Percentiles rank a stretch among this genome's conserved stretches.
These are phyloP conservation scores for Phascolomyces articulosus DNA, from an alignment of 371 early-diverging fungal genomes.

Conservation along the genomic window DNA sequence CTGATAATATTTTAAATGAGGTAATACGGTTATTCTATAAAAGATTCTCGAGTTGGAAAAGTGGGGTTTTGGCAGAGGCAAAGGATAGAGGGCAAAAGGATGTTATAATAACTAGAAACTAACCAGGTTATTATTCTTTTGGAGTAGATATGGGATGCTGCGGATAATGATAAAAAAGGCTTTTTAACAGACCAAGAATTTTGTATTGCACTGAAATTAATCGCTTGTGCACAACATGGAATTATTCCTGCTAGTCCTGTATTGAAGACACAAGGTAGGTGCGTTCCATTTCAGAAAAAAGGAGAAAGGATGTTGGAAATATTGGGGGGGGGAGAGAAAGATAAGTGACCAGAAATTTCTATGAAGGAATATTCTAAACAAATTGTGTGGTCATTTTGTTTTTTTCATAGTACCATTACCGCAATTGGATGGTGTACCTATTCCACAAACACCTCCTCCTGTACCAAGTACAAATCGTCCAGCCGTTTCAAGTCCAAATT, in stretches of 20 bases:
- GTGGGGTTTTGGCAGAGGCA: not conserved
- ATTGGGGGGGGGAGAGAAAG: not conserved
- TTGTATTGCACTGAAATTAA: conserved; percentile 81
- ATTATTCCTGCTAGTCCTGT: conserved; percentile 40
- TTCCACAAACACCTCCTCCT: conserved; percentile 15
- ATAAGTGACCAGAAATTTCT: not conserved
- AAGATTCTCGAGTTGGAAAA: not conserved
- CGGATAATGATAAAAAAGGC: conserved; percentile 81
- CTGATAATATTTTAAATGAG: conserved; percentile 66
- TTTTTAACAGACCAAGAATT: conserved; percentile 76
- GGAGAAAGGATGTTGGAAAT: conserved; percentile 9
- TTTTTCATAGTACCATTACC: conserved; percentile 45
- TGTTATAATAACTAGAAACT: not conserved
- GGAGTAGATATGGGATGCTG: conserved; percentile 79
- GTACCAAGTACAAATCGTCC: conserved; percentile 8
- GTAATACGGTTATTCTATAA: conserved; percentile 43
- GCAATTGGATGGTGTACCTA: conserved; percentile 49
- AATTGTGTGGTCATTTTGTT: not conserved
- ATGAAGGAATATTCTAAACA: not conserved
- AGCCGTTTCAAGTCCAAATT: conserved; percentile 10
- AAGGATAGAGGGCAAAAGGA: not conserved
- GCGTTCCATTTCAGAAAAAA: too few species aligned
- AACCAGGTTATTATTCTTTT: not conserved
- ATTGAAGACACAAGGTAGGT: conserved; percentile 41
- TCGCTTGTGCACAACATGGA: conserved; percentile 86